Percentiles rank a stretch among this genome's conserved stretches.
phyloP scores from a whole-genome alignment of 768 basidiomycete genomes.

The Clitopilus passeckerianus region DNA sequence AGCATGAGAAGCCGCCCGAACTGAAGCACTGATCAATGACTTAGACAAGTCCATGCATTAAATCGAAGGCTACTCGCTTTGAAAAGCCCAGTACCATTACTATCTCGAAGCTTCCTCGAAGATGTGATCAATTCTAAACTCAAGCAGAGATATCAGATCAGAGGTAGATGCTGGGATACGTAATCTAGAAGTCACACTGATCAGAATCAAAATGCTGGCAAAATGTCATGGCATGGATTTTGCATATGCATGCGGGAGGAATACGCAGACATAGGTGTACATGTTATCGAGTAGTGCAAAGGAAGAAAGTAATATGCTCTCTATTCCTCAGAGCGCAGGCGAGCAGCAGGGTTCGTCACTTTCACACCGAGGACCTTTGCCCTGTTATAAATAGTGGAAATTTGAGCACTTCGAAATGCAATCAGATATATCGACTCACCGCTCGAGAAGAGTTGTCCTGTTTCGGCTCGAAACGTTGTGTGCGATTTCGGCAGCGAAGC shows the following conservation, averaged over 20 bases:
- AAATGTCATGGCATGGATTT: slow-evolving; percentile 2
- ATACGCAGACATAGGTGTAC: slow-evolving; percentile 54
- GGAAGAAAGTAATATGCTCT: slow-evolving; percentile 30
- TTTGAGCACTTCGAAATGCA: neutral
- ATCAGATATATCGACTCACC: slow-evolving; percentile 38
- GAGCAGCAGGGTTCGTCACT: slow-evolving; percentile 89
- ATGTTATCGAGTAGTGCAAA: slow-evolving; percentile 34
- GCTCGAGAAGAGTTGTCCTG: slow-evolving; percentile 85
- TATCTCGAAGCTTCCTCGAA: neutral
- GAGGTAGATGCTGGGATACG: neutral
- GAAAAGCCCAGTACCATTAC: slow-evolving; percentile 12
- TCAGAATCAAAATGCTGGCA: neutral
- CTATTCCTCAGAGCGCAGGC: slow-evolving; percentile 93
- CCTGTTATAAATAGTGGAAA: slow-evolving; percentile 30
- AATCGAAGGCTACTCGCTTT: slow-evolving; percentile 10
- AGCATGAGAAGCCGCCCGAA: slow-evolving; percentile 73
- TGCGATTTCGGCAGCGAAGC: slow-evolving; percentile 93
- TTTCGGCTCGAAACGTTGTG: slow-evolving; percentile 96
- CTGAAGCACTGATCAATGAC: slow-evolving; percentile 1
- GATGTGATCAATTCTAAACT: no score
- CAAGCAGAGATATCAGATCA: neutral
- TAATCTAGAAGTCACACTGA: neutral
- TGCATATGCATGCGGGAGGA: slow-evolving; percentile 32
- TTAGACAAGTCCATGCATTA: neutral
- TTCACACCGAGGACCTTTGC: slow-evolving; percentile 86